phyloP scores from a whole-genome alignment of 1,139 yeast species.

The Blastobotrys aristatus region DNA sequence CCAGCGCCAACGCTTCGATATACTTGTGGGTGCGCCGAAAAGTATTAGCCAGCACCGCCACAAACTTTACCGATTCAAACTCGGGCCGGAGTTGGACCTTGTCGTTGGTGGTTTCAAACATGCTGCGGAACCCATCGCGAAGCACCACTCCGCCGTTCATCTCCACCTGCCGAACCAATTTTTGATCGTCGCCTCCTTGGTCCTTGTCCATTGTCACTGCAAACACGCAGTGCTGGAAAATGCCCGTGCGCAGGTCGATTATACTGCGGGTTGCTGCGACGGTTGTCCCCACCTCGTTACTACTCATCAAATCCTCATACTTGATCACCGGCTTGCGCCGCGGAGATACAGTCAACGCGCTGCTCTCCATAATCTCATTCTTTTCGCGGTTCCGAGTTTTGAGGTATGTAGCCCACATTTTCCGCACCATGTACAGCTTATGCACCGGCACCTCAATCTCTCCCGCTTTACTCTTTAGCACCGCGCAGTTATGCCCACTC shows the following conservation, averaged over 20 bases:
- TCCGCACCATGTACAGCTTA: conserved; percentile 21
- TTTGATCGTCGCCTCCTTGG: conserved; percentile 30
- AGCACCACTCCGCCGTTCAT: conserved; percentile 52
- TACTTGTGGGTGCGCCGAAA: conserved; percentile 68
- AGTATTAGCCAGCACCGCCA: conserved; percentile 57
- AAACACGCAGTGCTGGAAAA: conserved; percentile 42
- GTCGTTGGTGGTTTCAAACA: conserved; percentile 25
- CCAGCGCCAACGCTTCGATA: conserved; percentile 76
- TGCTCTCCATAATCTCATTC: not conserved
- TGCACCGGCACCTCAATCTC: conserved; percentile 15
- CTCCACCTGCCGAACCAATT: conserved; percentile 38
- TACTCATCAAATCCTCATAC: conserved; percentile 1
- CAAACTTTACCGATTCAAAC: conserved; percentile 39
- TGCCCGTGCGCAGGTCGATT: conserved; percentile 14
- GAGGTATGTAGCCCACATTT: conserved; percentile 20
- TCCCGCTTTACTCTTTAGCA: conserved; percentile 5
- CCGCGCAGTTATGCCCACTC: conserved; percentile 14
- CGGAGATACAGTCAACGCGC: conserved; percentile 1
- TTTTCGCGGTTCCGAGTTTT: conserved; percentile 9
- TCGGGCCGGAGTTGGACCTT: conserved; percentile 1
- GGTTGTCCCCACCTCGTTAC: not conserved
- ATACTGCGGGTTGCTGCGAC: not conserved
- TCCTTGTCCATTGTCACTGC: conserved; percentile 32
- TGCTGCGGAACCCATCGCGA: conserved; percentile 43
- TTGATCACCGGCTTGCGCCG: conserved; percentile 8